Percentiles rank a stretch among this genome's conserved stretches.
phyloP scores from a whole-genome alignment of 192 early-diverging fungal species.

The Umbelopsis vinacea region DNA sequence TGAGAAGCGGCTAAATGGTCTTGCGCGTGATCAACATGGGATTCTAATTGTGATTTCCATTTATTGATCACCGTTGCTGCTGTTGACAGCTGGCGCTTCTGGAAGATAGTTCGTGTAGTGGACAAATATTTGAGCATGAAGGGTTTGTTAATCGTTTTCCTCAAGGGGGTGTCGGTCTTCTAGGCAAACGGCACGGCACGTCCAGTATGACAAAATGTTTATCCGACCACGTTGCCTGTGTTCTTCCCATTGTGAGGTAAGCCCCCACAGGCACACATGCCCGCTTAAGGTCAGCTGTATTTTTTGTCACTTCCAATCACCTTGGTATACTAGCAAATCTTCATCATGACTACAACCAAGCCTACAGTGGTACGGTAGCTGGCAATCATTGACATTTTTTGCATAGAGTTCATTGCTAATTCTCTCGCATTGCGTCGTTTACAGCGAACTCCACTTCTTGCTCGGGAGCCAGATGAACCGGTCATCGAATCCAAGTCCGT shows the following conservation, averaged over 20 bases:
- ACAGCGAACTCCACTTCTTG: conserved; percentile 9
- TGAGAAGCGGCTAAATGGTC: conserved; percentile 28
- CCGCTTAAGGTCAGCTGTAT: neutral
- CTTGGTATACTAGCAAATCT: neutral
- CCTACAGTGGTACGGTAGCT: neutral
- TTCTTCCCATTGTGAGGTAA: no score
- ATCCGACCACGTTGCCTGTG: conserved; percentile 5
- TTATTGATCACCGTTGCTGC: conserved; percentile 15
- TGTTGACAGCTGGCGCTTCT: conserved; percentile 10
- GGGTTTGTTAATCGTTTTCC: neutral
- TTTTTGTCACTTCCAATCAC: no score
- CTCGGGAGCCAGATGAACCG: neutral
- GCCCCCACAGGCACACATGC: conserved; percentile 19
- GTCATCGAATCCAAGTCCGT: neutral
- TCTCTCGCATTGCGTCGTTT: no score
- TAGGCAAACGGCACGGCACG: no score
- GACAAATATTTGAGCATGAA: neutral
- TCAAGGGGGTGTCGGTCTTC: neutral
- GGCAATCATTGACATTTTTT: neutral
- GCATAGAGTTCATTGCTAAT: neutral
- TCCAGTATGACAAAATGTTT: neutral
- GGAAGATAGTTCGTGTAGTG: neutral
- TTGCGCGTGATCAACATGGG: neutral
- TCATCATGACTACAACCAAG: neutral
- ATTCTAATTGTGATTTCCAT: conserved; percentile 23